Conservation (phyloP, 495 filamentous ascomycete genomes). For the Penicillium waksmanii region DNA sequence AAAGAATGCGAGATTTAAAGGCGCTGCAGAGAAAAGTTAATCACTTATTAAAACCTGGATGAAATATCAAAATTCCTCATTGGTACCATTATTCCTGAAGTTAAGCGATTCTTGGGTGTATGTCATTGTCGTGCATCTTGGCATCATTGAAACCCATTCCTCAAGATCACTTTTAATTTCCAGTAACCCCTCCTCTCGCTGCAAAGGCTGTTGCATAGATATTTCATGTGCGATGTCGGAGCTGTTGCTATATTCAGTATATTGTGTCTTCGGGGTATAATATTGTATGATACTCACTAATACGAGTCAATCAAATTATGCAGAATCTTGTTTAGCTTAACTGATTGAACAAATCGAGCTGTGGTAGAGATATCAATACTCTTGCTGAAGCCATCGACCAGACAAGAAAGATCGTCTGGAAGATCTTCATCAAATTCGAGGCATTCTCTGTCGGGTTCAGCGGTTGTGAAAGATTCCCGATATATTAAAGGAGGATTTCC, state of each 20-base stretch:
- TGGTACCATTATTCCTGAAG: not conserved
- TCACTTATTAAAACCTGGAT: not conserved
- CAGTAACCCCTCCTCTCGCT: slow-evolving; percentile 11
- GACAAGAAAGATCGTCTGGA: not conserved
- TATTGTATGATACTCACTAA: not conserved
- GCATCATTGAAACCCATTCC: slow-evolving; percentile 4
- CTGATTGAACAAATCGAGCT: slow-evolving; percentile 7
- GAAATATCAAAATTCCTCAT: not conserved
- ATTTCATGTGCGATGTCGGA: not conserved
- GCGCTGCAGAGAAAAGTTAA: not conserved
- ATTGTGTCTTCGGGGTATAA: not conserved
- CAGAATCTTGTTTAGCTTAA: slow-evolving; percentile 5
- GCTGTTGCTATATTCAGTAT: not conserved
- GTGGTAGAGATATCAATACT: slow-evolving; percentile 9
- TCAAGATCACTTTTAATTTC: slow-evolving; percentile 9
- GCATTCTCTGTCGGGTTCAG: slow-evolving; percentile 12
- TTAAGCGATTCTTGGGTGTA: not conserved
- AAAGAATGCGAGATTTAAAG: slow-evolving; percentile 19
- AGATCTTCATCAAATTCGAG: slow-evolving; percentile 19
- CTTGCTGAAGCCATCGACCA: not conserved
- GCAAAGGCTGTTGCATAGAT: not conserved
- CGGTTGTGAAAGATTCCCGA: slow-evolving; percentile 14
- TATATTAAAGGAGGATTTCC: slow-evolving; percentile 26
- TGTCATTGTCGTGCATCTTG: slow-evolving; percentile 7
- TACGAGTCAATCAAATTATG: slow-evolving; percentile 7